A percentile compares a stretch with the other conserved stretches of the same genome.
Evolutionary conservation across 2,329 filamentous ascomycete genomes (phyloP).

Genomic region (Triangularia verruculosa): DNA sequence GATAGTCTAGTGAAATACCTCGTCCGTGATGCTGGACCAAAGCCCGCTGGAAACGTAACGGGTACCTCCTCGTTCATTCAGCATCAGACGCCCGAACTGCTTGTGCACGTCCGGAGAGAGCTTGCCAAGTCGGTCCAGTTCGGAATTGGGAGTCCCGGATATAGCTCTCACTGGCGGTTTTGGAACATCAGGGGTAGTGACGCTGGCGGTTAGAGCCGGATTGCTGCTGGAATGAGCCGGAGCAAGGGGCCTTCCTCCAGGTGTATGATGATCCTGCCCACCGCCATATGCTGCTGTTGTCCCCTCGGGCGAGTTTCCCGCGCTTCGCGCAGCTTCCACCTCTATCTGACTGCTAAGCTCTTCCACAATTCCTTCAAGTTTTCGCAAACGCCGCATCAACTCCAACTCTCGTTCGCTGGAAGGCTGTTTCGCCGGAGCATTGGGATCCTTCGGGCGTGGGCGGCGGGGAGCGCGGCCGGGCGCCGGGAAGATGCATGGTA

Average conservation of each 20-base stretch:
- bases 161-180: conserved; percentile 22
- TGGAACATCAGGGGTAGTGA: conserved; percentile 1
- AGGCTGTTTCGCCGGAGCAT: conserved; percentile 56
- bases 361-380: conserved; percentile 73
- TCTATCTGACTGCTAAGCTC: conserved; percentile 64
- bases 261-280: conserved; percentile 24
- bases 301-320: conserved; percentile 40
- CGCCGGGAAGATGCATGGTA: conserved; percentile 71
- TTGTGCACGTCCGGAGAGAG: conserved; percentile 42
- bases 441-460: conserved; percentile 61
- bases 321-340: conserved; percentile 44
- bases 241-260: conserved; percentile 4
- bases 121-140: conserved; percentile 21
- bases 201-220: conserved; percentile 23
- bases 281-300: conserved; percentile 11
- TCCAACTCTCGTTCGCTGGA: conserved; percentile 64
- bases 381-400: conserved; percentile 67
- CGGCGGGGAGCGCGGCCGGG: conserved; percentile 70
- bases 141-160: conserved; percentile 20
- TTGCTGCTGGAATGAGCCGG: background rate
- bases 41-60: conserved; percentile 75
- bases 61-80: conserved; percentile 65
- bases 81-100: conserved; percentile 65
- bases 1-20: conserved; percentile 45
- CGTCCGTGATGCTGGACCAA: conserved; percentile 72